Evolutionary conservation across 176 grass and related monocot species (phyloP), one percentile per base, ranked within the genome.

Genomic region (Guadua angustifolia): DNA sequence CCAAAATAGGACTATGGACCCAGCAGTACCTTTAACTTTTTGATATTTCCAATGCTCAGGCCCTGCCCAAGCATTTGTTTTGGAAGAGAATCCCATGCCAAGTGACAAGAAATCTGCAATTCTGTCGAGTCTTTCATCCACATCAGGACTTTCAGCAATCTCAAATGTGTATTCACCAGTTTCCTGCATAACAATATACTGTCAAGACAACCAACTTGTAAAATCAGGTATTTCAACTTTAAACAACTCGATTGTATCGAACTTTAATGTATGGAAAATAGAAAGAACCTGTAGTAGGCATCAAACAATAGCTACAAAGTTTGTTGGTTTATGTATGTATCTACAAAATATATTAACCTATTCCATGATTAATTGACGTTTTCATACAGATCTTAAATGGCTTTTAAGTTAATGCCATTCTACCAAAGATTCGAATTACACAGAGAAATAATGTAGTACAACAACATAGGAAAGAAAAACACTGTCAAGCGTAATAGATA

Each of bases 61-160:
- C 76, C 96, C 96, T 74, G 96, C 95, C 95, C 92, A 98, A n/a
- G 96, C 93, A 94, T 98, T 98, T 82, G 91, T 88, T 81, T 92
- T 98, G 52, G 88, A 92, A 81, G 89, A 85, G 75, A 92, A 88
- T 55, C 89, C 87, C 76, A 90, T 90, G 39, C 93, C 91, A 82
- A 89, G 74, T 39, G 90, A 94, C 83, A 98, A 91, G 64, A 95
- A 91, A 83, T 87, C 85, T 40, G 91, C 77, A 85, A 98, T 89
- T 87, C 84, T 94, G 22, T 94, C 91, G 9, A 89, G 47, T 40
- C 87, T 95, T 75, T 89, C 89, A n/a, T 92, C 89, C 39, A 57
- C 80, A 88, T 69, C 33, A 84, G 55, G 74, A 84, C 58, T 82
- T 1, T 74, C 49, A 79, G 79, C 24, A 87, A 78, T 84, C 56